These are phyloP conservation scores for Hygrophoropsis aurantiaca DNA, from an alignment of 768 basidiomycete genomes.

Conservation along the genomic window DNA sequence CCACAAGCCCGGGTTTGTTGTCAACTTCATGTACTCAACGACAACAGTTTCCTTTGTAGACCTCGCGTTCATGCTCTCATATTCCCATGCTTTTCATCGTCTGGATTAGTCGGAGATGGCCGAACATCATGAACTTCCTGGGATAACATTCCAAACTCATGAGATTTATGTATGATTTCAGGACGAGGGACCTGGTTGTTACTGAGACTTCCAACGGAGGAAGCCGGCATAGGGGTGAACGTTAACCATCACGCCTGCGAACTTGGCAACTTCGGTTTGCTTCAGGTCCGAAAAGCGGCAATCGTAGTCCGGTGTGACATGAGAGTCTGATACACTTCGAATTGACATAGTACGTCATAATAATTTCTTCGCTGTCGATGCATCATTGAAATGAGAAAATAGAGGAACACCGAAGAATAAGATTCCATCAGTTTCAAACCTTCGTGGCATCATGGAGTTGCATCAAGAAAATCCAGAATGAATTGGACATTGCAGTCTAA, in stretches of 20 bases:
- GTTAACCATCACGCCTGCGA: conserved; percentile 3
- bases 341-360: too few relatives aligned
- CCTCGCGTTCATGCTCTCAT: not conserved
- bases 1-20: conserved; percentile 12
- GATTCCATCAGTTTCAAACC: conserved; percentile 1
- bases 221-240: conserved; percentile 4
- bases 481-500: conserved; percentile 6
- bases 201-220: conserved; percentile 16
- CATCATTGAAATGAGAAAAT: too few relatives aligned
- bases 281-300: conserved; percentile 5
- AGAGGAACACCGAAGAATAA: too few relatives aligned
- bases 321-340: conserved; percentile 16
- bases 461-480: not conserved
- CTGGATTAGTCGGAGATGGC: conserved; percentile 5
- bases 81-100: not conserved
- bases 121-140: conserved; percentile 1
- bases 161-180: conserved; percentile 16
- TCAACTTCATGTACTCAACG: too few relatives aligned
- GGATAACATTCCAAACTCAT: conserved; percentile 11
- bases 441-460: conserved; percentile 7
- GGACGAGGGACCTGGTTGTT: conserved; percentile 6
- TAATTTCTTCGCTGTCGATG: too few relatives aligned
- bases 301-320: conserved; percentile 11
- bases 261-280: not conserved
- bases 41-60: not conserved